Percentiles rank a stretch among this genome's conserved stretches.
Evolutionary conservation across 768 basidiomycete genomes (phyloP).

Genomic region (Trametes cinnabarina): DNA sequence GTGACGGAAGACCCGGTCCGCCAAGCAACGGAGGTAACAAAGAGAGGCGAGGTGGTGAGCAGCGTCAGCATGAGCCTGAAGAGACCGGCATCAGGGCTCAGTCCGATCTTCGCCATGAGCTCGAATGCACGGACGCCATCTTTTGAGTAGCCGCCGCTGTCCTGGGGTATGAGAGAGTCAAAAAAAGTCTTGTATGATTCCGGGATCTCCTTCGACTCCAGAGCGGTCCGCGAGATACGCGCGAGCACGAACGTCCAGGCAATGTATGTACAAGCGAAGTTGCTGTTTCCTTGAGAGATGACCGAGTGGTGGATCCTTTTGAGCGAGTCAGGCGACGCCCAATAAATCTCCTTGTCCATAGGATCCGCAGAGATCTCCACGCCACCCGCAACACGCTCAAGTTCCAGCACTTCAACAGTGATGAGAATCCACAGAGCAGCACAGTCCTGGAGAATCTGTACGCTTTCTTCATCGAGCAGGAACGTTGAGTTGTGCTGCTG

Average conservation of each 20-base stretch:
- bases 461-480: conserved; percentile 73
- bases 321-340: conserved; percentile 60
- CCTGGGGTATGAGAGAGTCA: conserved; percentile 45
- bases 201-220: conserved; percentile 51
- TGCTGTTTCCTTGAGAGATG: conserved; percentile 54
- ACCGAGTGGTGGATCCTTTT: conserved; percentile 68
- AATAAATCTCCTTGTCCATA: conserved; percentile 50
- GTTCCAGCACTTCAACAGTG: conserved; percentile 74
- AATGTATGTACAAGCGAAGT: conserved; percentile 69
- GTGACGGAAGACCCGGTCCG: conserved; percentile 64
- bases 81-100: conserved; percentile 59
- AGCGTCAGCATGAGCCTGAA: conserved; percentile 56
- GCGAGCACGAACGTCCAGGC: conserved; percentile 86
- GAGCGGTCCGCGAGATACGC: conserved; percentile 48
- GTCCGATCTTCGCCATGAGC: conserved; percentile 56
- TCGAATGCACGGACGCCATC: conserved; percentile 54
- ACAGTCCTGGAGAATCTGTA: conserved; percentile 61
- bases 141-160: conserved; percentile 46
- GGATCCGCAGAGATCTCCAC: conserved; percentile 55
- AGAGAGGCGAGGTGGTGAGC: conserved; percentile 69
- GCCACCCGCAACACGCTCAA: conserved; percentile 61
- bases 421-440: conserved; percentile 78
- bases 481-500: conserved; percentile 60
- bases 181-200: conserved; percentile 55
- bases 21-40: conserved; percentile 73